A percentile compares a stretch with the other conserved stretches of the same genome.
These are phyloP conservation scores for Aspergillus candidus DNA, from an alignment of 2,329 filamentous ascomycete genomes.

Conservation along the genomic window DNA sequence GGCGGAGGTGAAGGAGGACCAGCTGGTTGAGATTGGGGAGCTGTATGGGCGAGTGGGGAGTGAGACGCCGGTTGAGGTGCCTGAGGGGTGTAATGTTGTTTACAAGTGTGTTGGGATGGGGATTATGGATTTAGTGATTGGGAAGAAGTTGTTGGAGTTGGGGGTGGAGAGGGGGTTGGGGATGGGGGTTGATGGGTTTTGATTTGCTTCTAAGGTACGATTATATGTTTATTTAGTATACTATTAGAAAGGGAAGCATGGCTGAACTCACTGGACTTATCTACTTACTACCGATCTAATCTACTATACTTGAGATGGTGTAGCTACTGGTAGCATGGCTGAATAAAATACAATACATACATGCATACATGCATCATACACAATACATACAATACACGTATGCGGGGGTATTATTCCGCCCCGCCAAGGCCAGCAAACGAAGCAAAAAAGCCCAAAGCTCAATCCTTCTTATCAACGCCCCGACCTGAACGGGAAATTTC, in stretches of 20 bases:
- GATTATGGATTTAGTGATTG: constrained; percentile 46
- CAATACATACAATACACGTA: constrained; percentile 4
- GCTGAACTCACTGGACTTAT: not conserved
- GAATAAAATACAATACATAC: too few species aligned
- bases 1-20: constrained; percentile 30
- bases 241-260: not conserved
- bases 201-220: not conserved
- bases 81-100: constrained; percentile 36
- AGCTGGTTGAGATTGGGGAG: constrained; percentile 42
- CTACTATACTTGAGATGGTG: constrained; percentile 20
- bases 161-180: constrained; percentile 29
- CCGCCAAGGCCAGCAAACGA: not conserved
- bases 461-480: constrained; percentile 1
- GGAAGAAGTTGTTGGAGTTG: constrained; percentile 35
- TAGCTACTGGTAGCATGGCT: too few species aligned
- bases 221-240: not conserved
- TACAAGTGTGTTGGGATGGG: constrained; percentile 50
- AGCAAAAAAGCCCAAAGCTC: not conserved
- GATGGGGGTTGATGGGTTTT: constrained; percentile 35
- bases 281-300: not conserved
- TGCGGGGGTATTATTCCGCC: constrained; percentile 5
- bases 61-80: constrained; percentile 18
- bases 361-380: too few species aligned
- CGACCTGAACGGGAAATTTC: too few species aligned
- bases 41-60: constrained; percentile 20